Percentiles rank a stretch among this genome's conserved stretches.
These are phyloP conservation scores for Prunus padus DNA, from an alignment of 306 rosid genomes.

Conservation along the genomic window DNA sequence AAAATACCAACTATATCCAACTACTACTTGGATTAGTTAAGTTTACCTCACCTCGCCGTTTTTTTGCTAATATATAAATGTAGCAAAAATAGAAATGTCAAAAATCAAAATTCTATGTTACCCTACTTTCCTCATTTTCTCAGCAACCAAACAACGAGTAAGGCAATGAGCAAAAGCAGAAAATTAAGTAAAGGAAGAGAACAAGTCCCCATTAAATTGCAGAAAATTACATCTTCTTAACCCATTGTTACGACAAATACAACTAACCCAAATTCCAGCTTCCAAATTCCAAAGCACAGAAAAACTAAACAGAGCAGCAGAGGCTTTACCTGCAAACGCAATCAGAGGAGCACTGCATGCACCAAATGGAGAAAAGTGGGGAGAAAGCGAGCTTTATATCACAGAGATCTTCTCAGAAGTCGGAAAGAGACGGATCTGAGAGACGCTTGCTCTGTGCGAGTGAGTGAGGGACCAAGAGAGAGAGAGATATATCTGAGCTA, in stretches of 20 bases:
- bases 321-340: constrained; percentile 46
- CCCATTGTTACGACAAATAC: neutral
- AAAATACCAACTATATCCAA: neutral
- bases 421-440: constrained; percentile 55
- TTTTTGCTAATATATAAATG: no score
- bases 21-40: neutral
- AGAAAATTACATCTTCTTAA: neutral
- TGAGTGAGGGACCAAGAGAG: constrained; percentile 3
- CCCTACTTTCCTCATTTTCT: constrained; percentile 14
- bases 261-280: neutral
- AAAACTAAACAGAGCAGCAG: neutral
- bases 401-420: constrained; percentile 42
- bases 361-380: constrained; percentile 21
- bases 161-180: neutral
- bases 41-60: neutral
- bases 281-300: neutral
- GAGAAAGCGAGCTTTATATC: constrained; percentile 15
- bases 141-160: constrained; percentile 8
- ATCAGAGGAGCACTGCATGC: constrained; percentile 45
- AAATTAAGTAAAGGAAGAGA: neutral
- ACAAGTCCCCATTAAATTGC: neutral
- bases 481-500: constrained; percentile 16
- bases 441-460: constrained; percentile 2
- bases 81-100: neutral
- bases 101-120: constrained; percentile 2